These are phyloP conservation scores for Microstegium vimineum DNA, from an alignment of 176 grass and related monocot species.

Conservation along the genomic window DNA sequence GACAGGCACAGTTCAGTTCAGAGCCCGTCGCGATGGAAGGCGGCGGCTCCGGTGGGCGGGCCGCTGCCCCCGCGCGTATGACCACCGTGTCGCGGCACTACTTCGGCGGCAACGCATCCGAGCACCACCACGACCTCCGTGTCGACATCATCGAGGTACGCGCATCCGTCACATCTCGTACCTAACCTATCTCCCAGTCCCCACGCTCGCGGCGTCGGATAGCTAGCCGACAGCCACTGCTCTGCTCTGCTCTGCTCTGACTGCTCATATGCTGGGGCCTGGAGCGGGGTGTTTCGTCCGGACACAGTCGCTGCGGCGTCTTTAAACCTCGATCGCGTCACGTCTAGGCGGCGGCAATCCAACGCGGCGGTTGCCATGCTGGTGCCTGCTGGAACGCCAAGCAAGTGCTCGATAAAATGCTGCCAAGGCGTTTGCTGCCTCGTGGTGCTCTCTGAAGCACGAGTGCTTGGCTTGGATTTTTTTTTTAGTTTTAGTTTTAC, in stretches of 20 bases:
- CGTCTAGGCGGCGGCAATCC: too few relatives aligned
- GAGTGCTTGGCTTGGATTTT: not conserved
- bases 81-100: constrained; percentile 61
- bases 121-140: constrained; percentile 40
- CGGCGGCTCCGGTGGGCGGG: not conserved
- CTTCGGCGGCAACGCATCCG: constrained; percentile 57
- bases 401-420: not conserved
- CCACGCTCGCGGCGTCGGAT: too few relatives aligned
- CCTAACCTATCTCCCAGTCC: too few relatives aligned
- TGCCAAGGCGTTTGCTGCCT: not conserved
- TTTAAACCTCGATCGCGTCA: not conserved
- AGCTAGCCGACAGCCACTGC: not conserved
- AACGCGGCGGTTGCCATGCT: too few relatives aligned
- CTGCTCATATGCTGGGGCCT: too few relatives aligned
- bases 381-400: not conserved
- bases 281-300: not conserved
- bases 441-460: too few relatives aligned
- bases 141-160: constrained; percentile 75
- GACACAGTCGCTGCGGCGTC: too few relatives aligned
- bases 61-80: constrained; percentile 9
- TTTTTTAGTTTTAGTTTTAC: not conserved
- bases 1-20: too few relatives aligned
- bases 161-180: not conserved
- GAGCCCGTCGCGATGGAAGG: too few relatives aligned
- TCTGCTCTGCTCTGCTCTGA: too few relatives aligned